Base-by-base conservation (phyloP, 495 filamentous ascomycete genomes). In the Thozetella sp. region DNA sequence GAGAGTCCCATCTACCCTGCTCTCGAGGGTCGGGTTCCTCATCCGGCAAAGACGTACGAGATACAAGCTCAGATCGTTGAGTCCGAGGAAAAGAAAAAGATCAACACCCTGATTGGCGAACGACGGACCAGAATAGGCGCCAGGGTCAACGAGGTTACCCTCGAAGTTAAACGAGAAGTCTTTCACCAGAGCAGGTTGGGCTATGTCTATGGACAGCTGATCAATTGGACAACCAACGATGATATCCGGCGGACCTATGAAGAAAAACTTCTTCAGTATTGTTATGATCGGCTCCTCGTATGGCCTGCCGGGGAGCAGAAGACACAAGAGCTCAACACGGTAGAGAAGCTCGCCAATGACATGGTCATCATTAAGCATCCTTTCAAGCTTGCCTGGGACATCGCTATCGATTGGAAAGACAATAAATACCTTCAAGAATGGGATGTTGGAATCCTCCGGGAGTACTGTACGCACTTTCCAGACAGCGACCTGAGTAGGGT, bases 361-460 rank as follows among this genome's bases (percentile, higher is more conserved):
- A 93, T 98, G 87, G 94, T 99, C 52, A 93, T 97, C 61, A 91
- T 99, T 68, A 93, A 94, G 62, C 92, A 97, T 68, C 93, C 93
- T 1, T 97, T 90, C 73, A 85, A 89, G 57, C 78, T 96, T 22
- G 95, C 95, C 2, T 99, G 95, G 95, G 87, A 88, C 57, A 89
- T 97, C 61, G 84, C 88, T 25, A 80, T 99, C 43, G 91, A 97
- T 66, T 97, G 95, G 92, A 83, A 89, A 63, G 92, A 97, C 73
- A 76, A 88, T 43, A 86, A 92, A 63, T 83, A 81, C 26, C 82
- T 90, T 60, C 79, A 76, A 1, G 80, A 93, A 24, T 89, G 88
- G 80, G 93, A 98, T 66, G 80, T 83, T 57, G 82, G 83, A 30
- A 75, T 94, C 40, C 76, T 99, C 4, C 80, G 86, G 13, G 88